These are phyloP conservation scores for Mycena amicta DNA, from an alignment of 768 basidiomycete species.

Conservation along the genomic window DNA sequence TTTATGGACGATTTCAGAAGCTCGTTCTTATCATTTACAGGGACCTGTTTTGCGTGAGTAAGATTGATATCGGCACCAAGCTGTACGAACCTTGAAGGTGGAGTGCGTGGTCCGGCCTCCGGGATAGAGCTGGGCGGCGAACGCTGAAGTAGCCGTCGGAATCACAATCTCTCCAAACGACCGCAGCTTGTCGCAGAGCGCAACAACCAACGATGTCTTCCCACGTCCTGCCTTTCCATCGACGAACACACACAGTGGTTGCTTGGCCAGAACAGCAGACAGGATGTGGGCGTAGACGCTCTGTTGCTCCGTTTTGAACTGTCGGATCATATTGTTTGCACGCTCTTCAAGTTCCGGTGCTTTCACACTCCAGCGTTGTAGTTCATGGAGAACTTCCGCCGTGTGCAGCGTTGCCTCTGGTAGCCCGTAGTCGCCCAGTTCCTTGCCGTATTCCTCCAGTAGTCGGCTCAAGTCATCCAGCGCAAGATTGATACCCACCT, in stretches of 20 bases:
- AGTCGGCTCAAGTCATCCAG: background rate
- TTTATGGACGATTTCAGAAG: background rate
- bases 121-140: too few relatives aligned
- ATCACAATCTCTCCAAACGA: slow-evolving; percentile 1
- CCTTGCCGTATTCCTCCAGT: background rate
- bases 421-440: background rate
- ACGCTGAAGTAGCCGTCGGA: too few relatives aligned
- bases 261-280: background rate
- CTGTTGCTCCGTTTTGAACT: background rate
- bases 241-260: background rate
- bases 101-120: too few relatives aligned
- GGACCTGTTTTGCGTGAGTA: background rate
- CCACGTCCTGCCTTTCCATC: background rate
- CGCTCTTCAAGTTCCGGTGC: background rate
- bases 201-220: background rate
- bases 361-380: background rate
- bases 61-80: too few relatives aligned
- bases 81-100: slow-evolving; percentile 35
- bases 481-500: background rate
- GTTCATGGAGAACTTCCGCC: background rate
- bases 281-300: background rate
- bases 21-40: background rate
- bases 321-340: background rate
- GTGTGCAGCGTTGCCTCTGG: background rate
- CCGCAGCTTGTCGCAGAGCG: background rate